Evolutionary conservation across 1,139 yeast species (phyloP).

Genomic region (Kodamaea suecica): DNA sequence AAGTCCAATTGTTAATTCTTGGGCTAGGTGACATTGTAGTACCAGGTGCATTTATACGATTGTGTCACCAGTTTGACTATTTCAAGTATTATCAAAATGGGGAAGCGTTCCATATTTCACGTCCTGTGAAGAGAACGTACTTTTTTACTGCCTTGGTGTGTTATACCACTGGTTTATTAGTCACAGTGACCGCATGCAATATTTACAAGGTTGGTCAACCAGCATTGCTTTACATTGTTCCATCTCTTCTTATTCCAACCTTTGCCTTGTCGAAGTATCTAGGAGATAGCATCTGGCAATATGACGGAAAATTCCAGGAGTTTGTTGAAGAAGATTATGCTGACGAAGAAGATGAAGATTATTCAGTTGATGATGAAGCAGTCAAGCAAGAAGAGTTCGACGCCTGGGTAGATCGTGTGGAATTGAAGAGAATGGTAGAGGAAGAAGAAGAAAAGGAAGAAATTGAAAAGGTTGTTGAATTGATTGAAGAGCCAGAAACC

Average conservation of each 20-base stretch:
- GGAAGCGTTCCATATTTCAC: conserved; percentile 38
- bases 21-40: conserved; percentile 64
- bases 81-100: conserved; percentile 31
- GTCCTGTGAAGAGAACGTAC: conserved; percentile 42
- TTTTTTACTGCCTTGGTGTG: conserved; percentile 40
- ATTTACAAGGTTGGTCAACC: conserved; percentile 55
- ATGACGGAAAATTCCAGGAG: conserved; percentile 25
- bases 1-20: conserved; percentile 22
- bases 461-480: conserved; percentile 11
- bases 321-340: conserved; percentile 13
- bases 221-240: conserved; percentile 62
- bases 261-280: conserved; percentile 17
- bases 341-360: conserved; percentile 19
- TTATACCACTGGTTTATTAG: conserved; percentile 43
- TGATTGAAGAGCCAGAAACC: conserved; percentile 16
- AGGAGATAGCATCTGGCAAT: conserved; percentile 13
- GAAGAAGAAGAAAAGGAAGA: conserved; percentile 9
- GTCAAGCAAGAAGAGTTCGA: conserved; percentile 14
- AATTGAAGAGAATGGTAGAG: conserved; percentile 16
- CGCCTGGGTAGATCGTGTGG: conserved; percentile 24
- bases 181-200: conserved; percentile 41
- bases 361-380: conserved; percentile 18
- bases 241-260: conserved; percentile 34
- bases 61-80: conserved; percentile 51
- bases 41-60: conserved; percentile 51